These are phyloP conservation scores for Fistulinella cinereoalba DNA, from an alignment of 1,284 basidiomycete genomes.

Conservation along the genomic window DNA sequence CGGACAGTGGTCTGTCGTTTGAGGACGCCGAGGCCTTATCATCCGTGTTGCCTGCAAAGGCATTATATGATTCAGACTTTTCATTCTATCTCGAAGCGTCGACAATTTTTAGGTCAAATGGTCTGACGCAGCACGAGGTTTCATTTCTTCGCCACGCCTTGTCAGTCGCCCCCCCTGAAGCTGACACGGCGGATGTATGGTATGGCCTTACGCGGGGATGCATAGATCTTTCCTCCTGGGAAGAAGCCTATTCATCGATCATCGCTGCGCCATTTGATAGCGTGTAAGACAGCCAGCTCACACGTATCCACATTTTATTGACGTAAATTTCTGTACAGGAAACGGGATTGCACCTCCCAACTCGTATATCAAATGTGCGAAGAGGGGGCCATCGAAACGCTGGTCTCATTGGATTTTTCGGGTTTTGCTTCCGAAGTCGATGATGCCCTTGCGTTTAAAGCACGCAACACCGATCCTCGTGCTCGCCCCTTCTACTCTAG, in stretches of 20 bases:
- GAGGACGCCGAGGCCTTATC: slow-evolving; percentile 66
- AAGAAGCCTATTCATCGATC: slow-evolving; percentile 81
- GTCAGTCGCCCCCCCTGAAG: slow-evolving; percentile 54
- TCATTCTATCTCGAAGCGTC: slow-evolving; percentile 77
- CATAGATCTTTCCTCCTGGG: slow-evolving; percentile 70
- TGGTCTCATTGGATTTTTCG: slow-evolving; percentile 85
- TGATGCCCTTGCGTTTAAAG: slow-evolving; percentile 88
- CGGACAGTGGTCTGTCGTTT: slow-evolving; percentile 47
- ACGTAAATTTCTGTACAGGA: slow-evolving; percentile 46
- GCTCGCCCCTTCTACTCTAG: slow-evolving; percentile 85
- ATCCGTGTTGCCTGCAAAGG: slow-evolving; percentile 58
- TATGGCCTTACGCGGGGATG: slow-evolving; percentile 74
- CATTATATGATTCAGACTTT: slow-evolving; percentile 58
- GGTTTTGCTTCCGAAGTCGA: slow-evolving; percentile 88
- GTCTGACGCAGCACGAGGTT: slow-evolving; percentile 61
- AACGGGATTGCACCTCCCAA: slow-evolving; percentile 75
- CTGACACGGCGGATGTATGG: slow-evolving; percentile 70
- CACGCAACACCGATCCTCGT: slow-evolving; percentile 89
- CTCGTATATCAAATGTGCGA: slow-evolving; percentile 94
- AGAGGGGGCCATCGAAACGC: slow-evolving; percentile 72
- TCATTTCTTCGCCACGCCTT: slow-evolving; percentile 76
- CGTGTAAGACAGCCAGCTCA: slow-evolving; percentile 54
- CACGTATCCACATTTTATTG: slow-evolving; percentile 7
- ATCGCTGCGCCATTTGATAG: slow-evolving; percentile 71
- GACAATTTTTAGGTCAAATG: slow-evolving; percentile 65